Percentiles rank a stretch among this genome's conserved stretches.
Evolutionary conservation across 2,329 filamentous ascomycete species (phyloP).

Genomic region (Teratosphaeria viscida): DNA sequence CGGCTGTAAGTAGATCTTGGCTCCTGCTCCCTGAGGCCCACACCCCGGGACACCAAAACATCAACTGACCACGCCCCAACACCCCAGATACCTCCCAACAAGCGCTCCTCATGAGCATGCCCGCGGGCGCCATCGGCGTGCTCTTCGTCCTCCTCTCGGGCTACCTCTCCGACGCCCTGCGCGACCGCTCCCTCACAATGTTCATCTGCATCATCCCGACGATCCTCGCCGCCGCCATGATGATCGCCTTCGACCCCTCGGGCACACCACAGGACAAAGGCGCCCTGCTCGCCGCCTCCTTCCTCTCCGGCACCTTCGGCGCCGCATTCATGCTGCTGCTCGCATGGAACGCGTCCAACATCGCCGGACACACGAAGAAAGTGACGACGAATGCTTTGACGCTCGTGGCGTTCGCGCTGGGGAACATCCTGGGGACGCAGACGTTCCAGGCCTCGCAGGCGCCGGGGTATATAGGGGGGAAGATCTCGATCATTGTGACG

Average conservation of each 20-base stretch:
- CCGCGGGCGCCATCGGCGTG: background rate
- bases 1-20: background rate
- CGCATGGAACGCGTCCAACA: conserved; percentile 38
- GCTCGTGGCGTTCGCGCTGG: conserved; percentile 33
- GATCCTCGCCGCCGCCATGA: conserved; percentile 34
- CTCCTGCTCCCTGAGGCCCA: no score
- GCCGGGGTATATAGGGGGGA: conserved; percentile 25
- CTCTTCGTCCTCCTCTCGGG: conserved; percentile 7
- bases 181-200: conserved; percentile 33
- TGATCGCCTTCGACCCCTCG: conserved; percentile 27
- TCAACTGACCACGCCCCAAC: background rate
- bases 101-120: conserved; percentile 1
- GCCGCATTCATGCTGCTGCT: conserved; percentile 30
- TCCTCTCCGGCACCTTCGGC: conserved; percentile 26
- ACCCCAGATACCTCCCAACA: background rate
- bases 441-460: conserved; percentile 35
- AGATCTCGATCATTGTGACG: conserved; percentile 15
- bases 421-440: conserved; percentile 36
- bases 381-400: conserved; percentile 39
- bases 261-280: conserved; percentile 24
- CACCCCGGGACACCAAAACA: background rate
- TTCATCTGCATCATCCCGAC: conserved; percentile 36
- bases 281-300: conserved; percentile 21
- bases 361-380: conserved; percentile 40
- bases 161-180: conserved; percentile 28